These are phyloP conservation scores for Tolypocladium tropicale DNA, from an alignment of 2,329 filamentous ascomycete genomes.

Conservation along the genomic window DNA sequence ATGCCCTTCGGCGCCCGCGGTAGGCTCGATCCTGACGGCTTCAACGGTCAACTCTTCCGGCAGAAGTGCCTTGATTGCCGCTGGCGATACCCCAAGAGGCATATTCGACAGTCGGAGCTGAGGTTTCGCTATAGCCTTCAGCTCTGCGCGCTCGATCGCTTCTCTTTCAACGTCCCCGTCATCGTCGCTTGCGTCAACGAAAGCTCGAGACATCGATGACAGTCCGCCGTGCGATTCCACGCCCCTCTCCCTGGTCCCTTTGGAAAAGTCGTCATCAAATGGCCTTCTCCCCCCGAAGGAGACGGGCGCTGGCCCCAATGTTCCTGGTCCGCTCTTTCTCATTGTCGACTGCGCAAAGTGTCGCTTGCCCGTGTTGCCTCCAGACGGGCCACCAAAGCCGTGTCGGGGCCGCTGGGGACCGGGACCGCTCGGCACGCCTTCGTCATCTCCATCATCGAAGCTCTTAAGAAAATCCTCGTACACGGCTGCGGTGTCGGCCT, in stretches of 20 bases:
- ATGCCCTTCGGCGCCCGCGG: conserved; percentile 52
- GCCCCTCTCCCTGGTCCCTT: conserved; percentile 13
- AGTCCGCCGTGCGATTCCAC: conserved; percentile 30
- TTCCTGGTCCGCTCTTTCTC: conserved; percentile 54
- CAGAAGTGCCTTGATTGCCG: conserved; percentile 49
- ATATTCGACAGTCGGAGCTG: conserved; percentile 52
- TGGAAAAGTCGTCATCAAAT: conserved; percentile 33
- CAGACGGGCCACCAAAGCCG: conserved; percentile 15
- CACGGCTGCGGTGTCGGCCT: conserved; percentile 77
- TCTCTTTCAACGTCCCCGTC: conserved; percentile 32
- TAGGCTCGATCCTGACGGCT: conserved; percentile 59
- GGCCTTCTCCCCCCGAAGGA: conserved; percentile 44
- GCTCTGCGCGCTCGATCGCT: conserved; percentile 34
- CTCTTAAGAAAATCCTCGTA: conserved; percentile 82
- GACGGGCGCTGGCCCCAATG: conserved; percentile 42
- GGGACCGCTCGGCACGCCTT: conserved; percentile 16
- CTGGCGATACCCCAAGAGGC: conserved; percentile 49
- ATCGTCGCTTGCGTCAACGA: conserved; percentile 58
- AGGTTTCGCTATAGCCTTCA: conserved; percentile 51
- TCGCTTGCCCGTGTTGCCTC: conserved; percentile 32
- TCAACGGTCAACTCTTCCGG: conserved; percentile 55
- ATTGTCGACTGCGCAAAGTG: conserved; percentile 51
- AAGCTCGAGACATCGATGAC: conserved; percentile 57
- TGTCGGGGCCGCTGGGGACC: conserved; percentile 12
- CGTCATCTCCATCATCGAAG: conserved; percentile 52